Evolutionary conservation across 768 basidiomycete species (phyloP).

Genomic region (Lactifluus piperatus): DNA sequence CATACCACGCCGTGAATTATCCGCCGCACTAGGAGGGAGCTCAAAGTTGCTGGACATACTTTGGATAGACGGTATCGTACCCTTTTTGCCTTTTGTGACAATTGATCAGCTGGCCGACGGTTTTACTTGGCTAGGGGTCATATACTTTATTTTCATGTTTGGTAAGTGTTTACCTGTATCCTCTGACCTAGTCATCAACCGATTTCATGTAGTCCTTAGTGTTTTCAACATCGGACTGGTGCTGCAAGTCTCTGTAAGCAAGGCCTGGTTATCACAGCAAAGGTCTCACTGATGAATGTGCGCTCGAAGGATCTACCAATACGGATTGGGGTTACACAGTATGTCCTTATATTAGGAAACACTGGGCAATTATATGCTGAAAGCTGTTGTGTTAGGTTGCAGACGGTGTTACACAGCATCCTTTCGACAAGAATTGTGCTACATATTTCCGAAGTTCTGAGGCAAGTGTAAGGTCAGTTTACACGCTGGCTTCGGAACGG

Average conservation of each 20-base stretch:
- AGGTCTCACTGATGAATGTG: neutral
- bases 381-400: too few relatives aligned
- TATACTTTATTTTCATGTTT: conserved; percentile 19
- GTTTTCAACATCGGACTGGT: conserved; percentile 9
- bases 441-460: too few relatives aligned
- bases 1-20: neutral
- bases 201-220: neutral
- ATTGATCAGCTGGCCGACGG: neutral
- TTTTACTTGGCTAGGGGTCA: neutral
- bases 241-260: conserved; percentile 1
- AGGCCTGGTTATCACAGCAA: neutral
- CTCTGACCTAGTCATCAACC: neutral
- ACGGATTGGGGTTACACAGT: neutral
- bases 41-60: conserved; percentile 11
- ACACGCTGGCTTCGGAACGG: too few relatives aligned
- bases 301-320: conserved; percentile 1
- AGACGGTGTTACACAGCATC: too few relatives aligned
- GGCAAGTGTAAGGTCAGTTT: too few relatives aligned
- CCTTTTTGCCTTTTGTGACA: neutral
- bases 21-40: neutral
- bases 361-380: too few relatives aligned
- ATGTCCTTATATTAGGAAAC: too few relatives aligned
- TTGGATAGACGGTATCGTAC: conserved; percentile 11
- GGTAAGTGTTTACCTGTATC: neutral
- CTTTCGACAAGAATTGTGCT: too few relatives aligned